Evolutionary conservation across 2,329 filamentous ascomycete species (phyloP).

Genomic region (Herpomyces periplanetae): DNA sequence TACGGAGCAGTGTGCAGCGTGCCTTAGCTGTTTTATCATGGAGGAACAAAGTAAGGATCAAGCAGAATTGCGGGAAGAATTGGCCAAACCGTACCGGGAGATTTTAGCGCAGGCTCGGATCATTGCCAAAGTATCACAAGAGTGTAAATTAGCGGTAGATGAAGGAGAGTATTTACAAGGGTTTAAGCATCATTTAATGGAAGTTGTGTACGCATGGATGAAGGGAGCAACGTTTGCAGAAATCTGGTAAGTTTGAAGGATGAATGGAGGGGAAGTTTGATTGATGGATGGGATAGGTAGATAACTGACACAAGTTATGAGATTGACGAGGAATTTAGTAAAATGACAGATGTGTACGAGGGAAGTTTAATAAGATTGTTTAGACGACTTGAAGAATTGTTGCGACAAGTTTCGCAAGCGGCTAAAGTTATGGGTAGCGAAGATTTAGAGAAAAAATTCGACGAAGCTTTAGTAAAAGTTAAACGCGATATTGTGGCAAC

Average conservation of each 20-base stretch:
- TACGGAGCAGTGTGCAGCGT: constrained; percentile 48
- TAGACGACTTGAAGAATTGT: constrained; percentile 62
- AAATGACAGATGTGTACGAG: constrained; percentile 97
- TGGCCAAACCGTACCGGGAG: constrained; percentile 48
- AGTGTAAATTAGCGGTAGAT: constrained; percentile 72
- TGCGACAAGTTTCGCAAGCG: constrained; percentile 79
- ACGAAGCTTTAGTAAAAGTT: constrained; percentile 44
- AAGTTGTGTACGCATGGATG: constrained; percentile 69
- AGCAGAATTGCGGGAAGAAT: constrained; percentile 30
- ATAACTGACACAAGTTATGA: constrained; percentile 2
- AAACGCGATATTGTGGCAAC: constrained; percentile 75
- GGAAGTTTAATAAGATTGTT: constrained; percentile 84
- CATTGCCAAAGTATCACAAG: constrained; percentile 68
- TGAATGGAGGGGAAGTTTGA: too few relatives aligned
- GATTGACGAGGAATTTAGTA: constrained; percentile 14
- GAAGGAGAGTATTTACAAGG: constrained; percentile 68
- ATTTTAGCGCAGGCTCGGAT: constrained; percentile 53
- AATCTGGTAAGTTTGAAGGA: constrained; percentile 74
- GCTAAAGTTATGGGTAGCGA: constrained; percentile 94
- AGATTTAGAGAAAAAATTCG: constrained; percentile 68
- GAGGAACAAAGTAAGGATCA: constrained; percentile 65
- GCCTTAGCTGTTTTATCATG: constrained; percentile 78
- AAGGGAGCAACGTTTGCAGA: constrained; percentile 61
- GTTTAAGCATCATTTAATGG: constrained; percentile 87
- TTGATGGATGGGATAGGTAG: too few relatives aligned